Evolutionary conservation across 2,329 filamentous ascomycete genomes (phyloP).

Genomic region (Hawksworthiomyces lignivorus): DNA sequence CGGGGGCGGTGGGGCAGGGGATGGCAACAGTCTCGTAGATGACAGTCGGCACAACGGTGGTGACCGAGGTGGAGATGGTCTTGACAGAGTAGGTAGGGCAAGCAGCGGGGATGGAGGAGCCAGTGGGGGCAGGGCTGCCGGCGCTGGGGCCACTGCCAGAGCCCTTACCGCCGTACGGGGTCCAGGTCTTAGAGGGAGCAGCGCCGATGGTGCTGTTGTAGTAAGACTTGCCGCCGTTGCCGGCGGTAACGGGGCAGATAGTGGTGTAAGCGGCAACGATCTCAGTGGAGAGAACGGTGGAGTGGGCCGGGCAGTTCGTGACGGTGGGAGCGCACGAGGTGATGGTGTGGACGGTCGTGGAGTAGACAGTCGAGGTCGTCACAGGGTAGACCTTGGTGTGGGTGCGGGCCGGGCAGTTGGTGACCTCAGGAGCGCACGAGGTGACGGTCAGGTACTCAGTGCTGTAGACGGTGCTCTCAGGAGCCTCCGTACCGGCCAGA

Average conservation of each 20-base stretch:
- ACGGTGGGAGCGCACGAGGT: constrained; percentile 53
- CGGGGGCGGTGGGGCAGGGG: constrained; percentile 30
- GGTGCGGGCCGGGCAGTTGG: constrained; percentile 38
- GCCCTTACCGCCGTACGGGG: constrained; percentile 22
- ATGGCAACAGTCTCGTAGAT: constrained; percentile 41
- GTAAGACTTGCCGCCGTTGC: constrained; percentile 13
- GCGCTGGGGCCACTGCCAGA: constrained; percentile 6
- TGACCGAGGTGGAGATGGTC: constrained; percentile 48
- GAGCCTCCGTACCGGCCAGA: constrained; percentile 22
- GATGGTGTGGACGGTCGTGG: constrained; percentile 52
- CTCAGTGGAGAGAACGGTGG: constrained; percentile 30
- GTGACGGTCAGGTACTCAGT: constrained; percentile 55
- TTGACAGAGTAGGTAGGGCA: constrained; percentile 35
- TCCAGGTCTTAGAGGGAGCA: constrained; percentile 14
- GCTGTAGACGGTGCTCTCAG: constrained; percentile 42
- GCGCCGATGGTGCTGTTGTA: constrained; percentile 13
- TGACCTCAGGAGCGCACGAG: constrained; percentile 46
- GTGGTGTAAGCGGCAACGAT: constrained; percentile 37
- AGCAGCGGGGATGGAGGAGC: constrained; percentile 22
- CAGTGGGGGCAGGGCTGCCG: constrained; percentile 21
- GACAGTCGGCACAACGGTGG: constrained; percentile 47
- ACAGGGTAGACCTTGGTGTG: constrained; percentile 23
- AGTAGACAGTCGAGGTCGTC: constrained; percentile 45
- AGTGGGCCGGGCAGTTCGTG: constrained; percentile 51
- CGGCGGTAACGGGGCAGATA: constrained; percentile 26